Conservation (phyloP, 2,329 filamentous ascomycete genomes). For the Huntiella bhutanensis region DNA sequence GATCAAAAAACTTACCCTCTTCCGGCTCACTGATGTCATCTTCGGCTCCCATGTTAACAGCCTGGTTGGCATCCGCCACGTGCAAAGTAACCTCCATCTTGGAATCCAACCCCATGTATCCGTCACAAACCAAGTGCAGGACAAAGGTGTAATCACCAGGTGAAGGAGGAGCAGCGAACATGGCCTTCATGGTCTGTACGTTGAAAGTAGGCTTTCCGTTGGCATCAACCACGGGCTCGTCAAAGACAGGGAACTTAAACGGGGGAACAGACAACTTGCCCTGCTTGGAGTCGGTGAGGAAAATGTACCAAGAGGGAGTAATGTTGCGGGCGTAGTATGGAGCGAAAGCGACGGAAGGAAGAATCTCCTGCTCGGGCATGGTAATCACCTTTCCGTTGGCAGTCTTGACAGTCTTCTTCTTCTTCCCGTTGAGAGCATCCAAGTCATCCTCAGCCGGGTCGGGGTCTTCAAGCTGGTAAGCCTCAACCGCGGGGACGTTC, state of each 20-base stretch:
- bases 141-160: slow-evolving; percentile 86
- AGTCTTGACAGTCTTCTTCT: slow-evolving; percentile 47
- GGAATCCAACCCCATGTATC: slow-evolving; percentile 84
- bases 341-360: slow-evolving; percentile 73
- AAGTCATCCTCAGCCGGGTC: slow-evolving; percentile 87
- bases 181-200: slow-evolving; percentile 90
- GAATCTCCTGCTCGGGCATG: slow-evolving; percentile 44
- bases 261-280: slow-evolving; percentile 93
- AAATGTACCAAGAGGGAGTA: slow-evolving; percentile 81
- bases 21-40: slow-evolving; percentile 97
- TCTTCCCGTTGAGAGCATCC: slow-evolving; percentile 63
- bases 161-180: slow-evolving; percentile 87
- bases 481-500: slow-evolving; percentile 54
- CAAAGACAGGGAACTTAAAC: slow-evolving; percentile 85
- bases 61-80: slow-evolving; percentile 78
- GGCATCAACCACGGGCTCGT: slow-evolving; percentile 67
- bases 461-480: slow-evolving; percentile 69
- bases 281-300: slow-evolving; percentile 83
- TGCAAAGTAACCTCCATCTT: slow-evolving; percentile 78
- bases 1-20: slow-evolving; percentile 52
- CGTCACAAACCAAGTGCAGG: slow-evolving; percentile 85
- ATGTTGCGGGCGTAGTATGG: slow-evolving; percentile 82
- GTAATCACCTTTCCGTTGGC: slow-evolving; percentile 35
- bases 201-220: slow-evolving; percentile 78
- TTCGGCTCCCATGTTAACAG: slow-evolving; percentile 59